Evolutionary conservation across 2,329 filamentous ascomycete species (phyloP).

Genomic region (Harringtonia aguacate): DNA sequence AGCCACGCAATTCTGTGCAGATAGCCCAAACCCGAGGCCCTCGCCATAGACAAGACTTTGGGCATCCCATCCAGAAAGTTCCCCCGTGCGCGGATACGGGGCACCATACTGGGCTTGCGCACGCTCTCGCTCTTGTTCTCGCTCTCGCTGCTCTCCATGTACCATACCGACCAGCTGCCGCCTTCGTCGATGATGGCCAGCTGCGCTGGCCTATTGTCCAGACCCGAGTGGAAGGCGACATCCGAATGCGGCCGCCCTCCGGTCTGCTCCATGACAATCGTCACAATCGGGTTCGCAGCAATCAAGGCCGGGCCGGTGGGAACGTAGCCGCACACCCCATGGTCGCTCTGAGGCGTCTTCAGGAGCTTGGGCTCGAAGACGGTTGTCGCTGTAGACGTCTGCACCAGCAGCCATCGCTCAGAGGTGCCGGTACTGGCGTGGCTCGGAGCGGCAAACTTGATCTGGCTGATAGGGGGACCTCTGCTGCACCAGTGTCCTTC

Average conservation of each 20-base stretch:
- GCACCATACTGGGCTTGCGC: conserved; percentile 21
- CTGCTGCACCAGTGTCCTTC: conserved; percentile 45
- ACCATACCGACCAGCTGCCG: conserved; percentile 60
- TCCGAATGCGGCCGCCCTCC: conserved; percentile 49
- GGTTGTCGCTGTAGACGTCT: conserved; percentile 39
- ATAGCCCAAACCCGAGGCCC: conserved; percentile 3
- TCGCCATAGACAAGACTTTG: background rate
- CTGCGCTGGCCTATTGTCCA: conserved; percentile 40
- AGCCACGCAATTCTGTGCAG: conserved; percentile 9
- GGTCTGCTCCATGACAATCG: conserved; percentile 39
- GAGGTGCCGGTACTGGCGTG: conserved; percentile 22
- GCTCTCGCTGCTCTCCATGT: conserved; percentile 32
- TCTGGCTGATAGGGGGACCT: conserved; percentile 34
- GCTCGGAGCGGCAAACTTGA: conserved; percentile 40
- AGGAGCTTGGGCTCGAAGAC: conserved; percentile 41
- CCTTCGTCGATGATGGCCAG: conserved; percentile 54
- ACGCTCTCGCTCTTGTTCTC: conserved; percentile 19
- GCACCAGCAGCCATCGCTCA: conserved; percentile 39
- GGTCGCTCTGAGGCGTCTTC: conserved; percentile 19
- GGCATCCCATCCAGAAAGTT: conserved; percentile 20
- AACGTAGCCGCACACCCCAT: conserved; percentile 7
- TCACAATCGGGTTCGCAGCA: conserved; percentile 41
- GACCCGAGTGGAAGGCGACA: conserved; percentile 50
- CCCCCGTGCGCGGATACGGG: conserved; percentile 20
- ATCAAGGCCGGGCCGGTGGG: conserved; percentile 36